phyloP scores from a whole-genome alignment of 2,329 filamentous ascomycete species.

The Herpotrichia juniperi region DNA sequence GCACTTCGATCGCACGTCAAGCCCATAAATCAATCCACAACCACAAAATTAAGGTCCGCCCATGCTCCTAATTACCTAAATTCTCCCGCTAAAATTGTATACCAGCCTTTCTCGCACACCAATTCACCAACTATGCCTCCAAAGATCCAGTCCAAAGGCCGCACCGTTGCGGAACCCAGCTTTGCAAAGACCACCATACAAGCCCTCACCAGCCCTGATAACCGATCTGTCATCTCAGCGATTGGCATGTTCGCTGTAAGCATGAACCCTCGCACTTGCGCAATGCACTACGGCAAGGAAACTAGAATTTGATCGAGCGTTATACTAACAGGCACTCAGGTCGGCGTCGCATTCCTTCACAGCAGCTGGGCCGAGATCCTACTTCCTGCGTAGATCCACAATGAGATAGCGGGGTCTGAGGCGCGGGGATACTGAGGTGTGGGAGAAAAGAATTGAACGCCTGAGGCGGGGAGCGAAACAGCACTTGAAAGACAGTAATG shows the following conservation, averaged over 20 bases:
- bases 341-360: constrained; percentile 58
- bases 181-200: constrained; percentile 49
- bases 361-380: constrained; percentile 60
- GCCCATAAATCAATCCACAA: background rate
- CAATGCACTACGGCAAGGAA: background rate
- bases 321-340: constrained; percentile 41
- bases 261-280: background rate
- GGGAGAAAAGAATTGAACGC: background rate
- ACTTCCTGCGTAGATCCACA: constrained; percentile 54
- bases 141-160: constrained; percentile 34
- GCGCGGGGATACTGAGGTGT: background rate
- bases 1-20: background rate
- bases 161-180: constrained; percentile 40
- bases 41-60: background rate
- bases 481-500: background rate
- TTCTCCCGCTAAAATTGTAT: background rate
- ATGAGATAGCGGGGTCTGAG: background rate
- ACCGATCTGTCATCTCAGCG: constrained; percentile 55
- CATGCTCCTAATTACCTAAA: background rate
- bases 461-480: background rate
- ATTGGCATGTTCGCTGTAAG: constrained; percentile 59
- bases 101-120: background rate
- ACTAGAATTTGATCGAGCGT: background rate
- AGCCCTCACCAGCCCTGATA: constrained; percentile 54
- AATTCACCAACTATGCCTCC: constrained; percentile 32